phyloP scores from a whole-genome alignment of 129 eudicot genomes.

The Centella asiatica region DNA sequence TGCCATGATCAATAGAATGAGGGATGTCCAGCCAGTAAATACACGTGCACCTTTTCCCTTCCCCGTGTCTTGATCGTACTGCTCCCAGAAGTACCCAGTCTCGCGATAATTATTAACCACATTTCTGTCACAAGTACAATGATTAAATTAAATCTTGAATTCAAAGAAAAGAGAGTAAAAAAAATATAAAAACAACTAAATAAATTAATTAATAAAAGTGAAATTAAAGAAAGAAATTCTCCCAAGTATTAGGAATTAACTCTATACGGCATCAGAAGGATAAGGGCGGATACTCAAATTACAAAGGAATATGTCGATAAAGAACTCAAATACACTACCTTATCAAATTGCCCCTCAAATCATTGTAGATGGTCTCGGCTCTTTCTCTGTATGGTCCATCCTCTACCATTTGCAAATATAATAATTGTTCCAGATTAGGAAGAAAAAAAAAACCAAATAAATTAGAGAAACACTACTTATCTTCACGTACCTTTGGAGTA shows the following conservation, averaged over 20 bases:
- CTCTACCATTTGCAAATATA: constrained; percentile 24
- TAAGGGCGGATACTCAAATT: no score
- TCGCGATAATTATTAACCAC: constrained; percentile 55
- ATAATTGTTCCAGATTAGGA: neutral
- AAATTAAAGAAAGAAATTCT: neutral
- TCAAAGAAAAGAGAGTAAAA: neutral
- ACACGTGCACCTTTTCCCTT: constrained; percentile 83
- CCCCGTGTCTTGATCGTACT: constrained; percentile 86
- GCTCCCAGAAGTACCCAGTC: constrained; percentile 91
- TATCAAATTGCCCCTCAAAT: constrained; percentile 67
- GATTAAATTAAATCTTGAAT: constrained; percentile 3
- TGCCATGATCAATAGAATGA: constrained; percentile 74
- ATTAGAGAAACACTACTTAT: no score
- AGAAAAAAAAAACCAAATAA: neutral
- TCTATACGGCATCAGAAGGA: no score
- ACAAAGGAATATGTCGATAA: no score
- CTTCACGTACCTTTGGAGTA: constrained; percentile 89
- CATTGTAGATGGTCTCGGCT: constrained; percentile 62
- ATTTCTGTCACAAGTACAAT: constrained; percentile 40
- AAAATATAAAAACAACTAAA: no score
- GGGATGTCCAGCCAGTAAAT: constrained; percentile 92
- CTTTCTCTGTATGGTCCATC: constrained; percentile 79
- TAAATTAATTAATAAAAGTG: neutral
- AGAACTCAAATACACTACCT: constrained; percentile 28
- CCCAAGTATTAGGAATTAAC: no score